A percentile compares a stretch with the other conserved stretches of the same genome.
phyloP scores from a whole-genome alignment of 306 rosid species.

The Cotoneaster glaucophyllus region DNA sequence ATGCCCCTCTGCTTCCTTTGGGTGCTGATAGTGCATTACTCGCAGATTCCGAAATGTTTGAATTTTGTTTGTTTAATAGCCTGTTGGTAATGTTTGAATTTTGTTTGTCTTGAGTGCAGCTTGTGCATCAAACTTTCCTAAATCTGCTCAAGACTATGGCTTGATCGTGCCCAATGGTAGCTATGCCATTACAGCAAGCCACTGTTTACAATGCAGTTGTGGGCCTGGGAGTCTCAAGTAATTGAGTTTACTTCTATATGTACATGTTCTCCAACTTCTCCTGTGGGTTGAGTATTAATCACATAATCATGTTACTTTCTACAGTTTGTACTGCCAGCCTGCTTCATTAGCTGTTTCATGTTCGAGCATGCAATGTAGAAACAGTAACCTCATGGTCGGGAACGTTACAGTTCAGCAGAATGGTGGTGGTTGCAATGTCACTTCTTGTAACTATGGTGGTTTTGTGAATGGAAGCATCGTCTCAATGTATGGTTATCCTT shows the following conservation, averaged over 20 bases:
- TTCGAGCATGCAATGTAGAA: slow-evolving; percentile 93
- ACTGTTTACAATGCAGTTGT: slow-evolving; percentile 95
- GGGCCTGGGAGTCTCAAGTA: slow-evolving; percentile 85
- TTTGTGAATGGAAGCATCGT: slow-evolving; percentile 69
- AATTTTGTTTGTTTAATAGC: not conserved
- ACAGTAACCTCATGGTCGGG: slow-evolving; percentile 86
- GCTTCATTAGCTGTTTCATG: slow-evolving; percentile 93
- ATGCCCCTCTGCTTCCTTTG: slow-evolving; percentile 37
- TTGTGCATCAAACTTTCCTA: slow-evolving; percentile 77
- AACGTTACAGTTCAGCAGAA: slow-evolving; percentile 67
- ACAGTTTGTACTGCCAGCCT: slow-evolving; percentile 94
- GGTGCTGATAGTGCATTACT: not conserved
- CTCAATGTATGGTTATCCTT: slow-evolving; percentile 48
- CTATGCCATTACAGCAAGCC: slow-evolving; percentile 86
- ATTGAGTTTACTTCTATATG: slow-evolving; percentile 11
- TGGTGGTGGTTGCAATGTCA: slow-evolving; percentile 86
- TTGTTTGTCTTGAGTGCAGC: slow-evolving; percentile 40
- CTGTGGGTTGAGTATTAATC: not conserved
- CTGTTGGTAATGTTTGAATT: slow-evolving; percentile 7
- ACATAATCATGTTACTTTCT: slow-evolving; percentile 13
- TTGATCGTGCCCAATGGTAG: slow-evolving; percentile 96
- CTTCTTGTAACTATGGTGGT: slow-evolving; percentile 79
- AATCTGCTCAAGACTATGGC: slow-evolving; percentile 59
- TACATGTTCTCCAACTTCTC: not conserved
- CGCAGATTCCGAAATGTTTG: not conserved